Evolutionary conservation across 768 basidiomycete genomes (phyloP).

Genomic region (Lentinula lateritia): DNA sequence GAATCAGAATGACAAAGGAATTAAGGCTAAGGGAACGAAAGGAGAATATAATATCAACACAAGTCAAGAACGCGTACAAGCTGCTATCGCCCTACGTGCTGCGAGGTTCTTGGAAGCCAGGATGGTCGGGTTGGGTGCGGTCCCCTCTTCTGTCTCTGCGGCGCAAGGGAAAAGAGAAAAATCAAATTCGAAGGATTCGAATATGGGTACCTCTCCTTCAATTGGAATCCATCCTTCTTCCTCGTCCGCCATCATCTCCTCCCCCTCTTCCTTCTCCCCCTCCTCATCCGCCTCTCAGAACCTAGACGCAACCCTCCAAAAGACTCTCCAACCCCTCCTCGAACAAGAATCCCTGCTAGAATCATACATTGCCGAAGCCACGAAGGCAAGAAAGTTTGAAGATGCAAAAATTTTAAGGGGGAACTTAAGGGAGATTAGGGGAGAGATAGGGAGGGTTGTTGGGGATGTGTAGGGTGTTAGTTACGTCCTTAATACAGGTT

Average conservation of each 20-base stretch:
- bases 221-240: too few species aligned
- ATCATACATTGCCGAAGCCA: slow-evolving; percentile 87
- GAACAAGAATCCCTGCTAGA: slow-evolving; percentile 94
- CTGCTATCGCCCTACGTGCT: slow-evolving; percentile 72
- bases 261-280: neutral
- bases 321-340: slow-evolving; percentile 76
- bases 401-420: slow-evolving; percentile 81
- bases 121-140: slow-evolving; percentile 1
- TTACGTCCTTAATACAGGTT: too few species aligned
- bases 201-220: neutral
- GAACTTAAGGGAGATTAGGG: slow-evolving; percentile 78
- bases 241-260: neutral
- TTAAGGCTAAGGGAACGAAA: neutral
- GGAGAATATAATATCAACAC: slow-evolving; percentile 40
- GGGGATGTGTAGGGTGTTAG: neutral
- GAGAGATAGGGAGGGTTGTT: slow-evolving; percentile 73
- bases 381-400: slow-evolving; percentile 88
- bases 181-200: slow-evolving; percentile 19
- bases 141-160: neutral
- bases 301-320: slow-evolving; percentile 65
- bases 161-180: too few species aligned
- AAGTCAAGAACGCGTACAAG: slow-evolving; percentile 73
- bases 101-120: slow-evolving; percentile 45
- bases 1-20: too few species aligned
- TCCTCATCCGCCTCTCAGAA: slow-evolving; percentile 29